Base-by-base conservation (phyloP, 306 rosid species). In the Casuarina glauca region DNA sequence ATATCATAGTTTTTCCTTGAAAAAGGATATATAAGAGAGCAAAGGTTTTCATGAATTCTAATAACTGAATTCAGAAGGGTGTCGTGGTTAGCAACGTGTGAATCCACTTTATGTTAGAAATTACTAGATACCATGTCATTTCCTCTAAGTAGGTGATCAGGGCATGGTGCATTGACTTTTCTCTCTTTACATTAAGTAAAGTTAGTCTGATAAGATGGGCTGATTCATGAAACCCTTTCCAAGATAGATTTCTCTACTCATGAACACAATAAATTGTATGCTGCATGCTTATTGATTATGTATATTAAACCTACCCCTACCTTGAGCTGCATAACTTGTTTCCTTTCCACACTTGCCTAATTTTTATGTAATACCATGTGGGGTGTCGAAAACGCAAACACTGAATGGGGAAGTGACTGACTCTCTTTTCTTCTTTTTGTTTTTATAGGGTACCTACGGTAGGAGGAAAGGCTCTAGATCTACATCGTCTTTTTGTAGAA, bases 381-480 rank as follows among this genome's bases (percentile, higher is more conserved):
- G 54, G 68, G 57, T 45, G 71, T 58, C 26, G 74, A 60, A 60
- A 57, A 72, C 69, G 44, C 55, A 39, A 42, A 72, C 73, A 73
- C 73, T 69, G 77, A 44, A 41, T 74, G 52, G 51, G 42, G 52
- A 46, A 16, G 44, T 58, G 61, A 66, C 71, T 73, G 50, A 61
- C 49, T 55, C 70, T 76, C 46, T 43, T 63, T 79, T 62, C 6
- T 26, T 13, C 63, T n/a, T 77, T 76, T 78, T 74, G 61, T 76
- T 73, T 81, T 15, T 71, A 49, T 48, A 93, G 98, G 88, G 81
- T 89, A 73, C 92, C 95, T 78, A 88, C 86, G 4, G 80, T 91
- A 4, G 98, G 97, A 84, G 97, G 97, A 78, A 93, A 80, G 81
- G 64, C 86, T 9, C 83, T 93, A 50, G 96, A 93, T 87, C 86